These are phyloP conservation scores for Phyllosticta citrichinensis DNA, from an alignment of 2,329 filamentous ascomycete genomes.

Conservation along the genomic window DNA sequence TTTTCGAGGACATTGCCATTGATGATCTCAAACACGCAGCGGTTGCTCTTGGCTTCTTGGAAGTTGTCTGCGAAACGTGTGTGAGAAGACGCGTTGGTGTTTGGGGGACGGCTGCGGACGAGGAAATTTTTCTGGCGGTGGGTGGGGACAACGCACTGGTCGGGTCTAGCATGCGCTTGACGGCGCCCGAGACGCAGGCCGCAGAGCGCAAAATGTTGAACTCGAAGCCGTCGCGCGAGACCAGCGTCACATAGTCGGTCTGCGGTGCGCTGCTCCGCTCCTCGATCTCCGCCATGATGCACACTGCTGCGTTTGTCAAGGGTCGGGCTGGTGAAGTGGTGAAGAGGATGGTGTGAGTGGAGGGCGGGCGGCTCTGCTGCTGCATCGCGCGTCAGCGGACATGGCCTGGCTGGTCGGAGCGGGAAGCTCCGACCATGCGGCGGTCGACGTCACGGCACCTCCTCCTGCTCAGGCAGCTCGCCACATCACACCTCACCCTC, in stretches of 20 bases:
- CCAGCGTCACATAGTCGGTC: constrained; percentile 64
- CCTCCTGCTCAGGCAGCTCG: too few species aligned
- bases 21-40: constrained; percentile 61
- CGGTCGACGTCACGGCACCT: neutral
- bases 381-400: neutral
- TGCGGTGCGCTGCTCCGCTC: neutral
- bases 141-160: constrained; percentile 40
- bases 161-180: constrained; percentile 66
- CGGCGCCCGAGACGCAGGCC: constrained; percentile 57
- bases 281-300: neutral
- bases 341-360: neutral
- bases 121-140: neutral
- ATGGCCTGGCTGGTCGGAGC: neutral
- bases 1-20: constrained; percentile 68
- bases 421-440: neutral
- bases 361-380: neutral
- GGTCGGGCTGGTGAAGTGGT: neutral
- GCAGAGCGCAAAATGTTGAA: constrained; percentile 65
- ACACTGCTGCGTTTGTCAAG: neutral
- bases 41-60: constrained; percentile 52
- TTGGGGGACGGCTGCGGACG: neutral
- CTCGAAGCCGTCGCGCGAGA: constrained; percentile 67
- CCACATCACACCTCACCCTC: neutral
- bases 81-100: neutral
- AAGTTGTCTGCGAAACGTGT: constrained; percentile 44